These are phyloP conservation scores for Trapa bicornis DNA, from an alignment of 345 rosid genomes.

Conservation along the genomic window DNA sequence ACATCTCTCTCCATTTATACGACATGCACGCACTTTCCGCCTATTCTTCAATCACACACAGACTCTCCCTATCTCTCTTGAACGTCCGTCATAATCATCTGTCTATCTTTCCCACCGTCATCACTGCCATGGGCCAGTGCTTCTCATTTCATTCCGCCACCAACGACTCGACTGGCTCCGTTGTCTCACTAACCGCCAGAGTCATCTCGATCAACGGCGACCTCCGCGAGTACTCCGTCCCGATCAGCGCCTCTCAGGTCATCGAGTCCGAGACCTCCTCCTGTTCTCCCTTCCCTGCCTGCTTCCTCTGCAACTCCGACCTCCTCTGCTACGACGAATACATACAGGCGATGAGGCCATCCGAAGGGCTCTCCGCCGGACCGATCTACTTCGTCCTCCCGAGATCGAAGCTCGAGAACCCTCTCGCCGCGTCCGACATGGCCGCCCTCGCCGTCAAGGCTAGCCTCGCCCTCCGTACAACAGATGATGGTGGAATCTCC, in stretches of 20 bases:
- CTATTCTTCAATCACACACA: neutral
- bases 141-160: slow-evolving; percentile 19
- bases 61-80: neutral
- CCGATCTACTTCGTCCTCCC: slow-evolving; percentile 73
- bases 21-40: neutral
- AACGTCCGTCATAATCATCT: neutral
- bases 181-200: slow-evolving; percentile 30
- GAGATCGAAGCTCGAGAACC: slow-evolving; percentile 41
- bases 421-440: slow-evolving; percentile 61
- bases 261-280: slow-evolving; percentile 33
- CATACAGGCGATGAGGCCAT: slow-evolving; percentile 35
- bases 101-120: neutral
- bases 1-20: neutral
- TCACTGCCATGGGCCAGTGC: slow-evolving; percentile 43
- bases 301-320: slow-evolving; percentile 57
- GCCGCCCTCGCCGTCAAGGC: slow-evolving; percentile 95
- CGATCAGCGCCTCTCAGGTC: slow-evolving; percentile 40
- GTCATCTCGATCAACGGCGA: slow-evolving; percentile 56
- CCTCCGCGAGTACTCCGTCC: slow-evolving; percentile 48
- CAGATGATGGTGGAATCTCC: slow-evolving; percentile 5
- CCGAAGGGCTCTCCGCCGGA: slow-evolving; percentile 23
- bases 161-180: neutral
- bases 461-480: slow-evolving; percentile 52
- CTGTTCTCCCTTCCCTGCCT: slow-evolving; percentile 17
- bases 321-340: slow-evolving; percentile 44